Evolutionary conservation across 176 grass and related monocot species (phyloP), one percentile per base, ranked within the genome.

Genomic region (Calamus simplicifolius): DNA sequence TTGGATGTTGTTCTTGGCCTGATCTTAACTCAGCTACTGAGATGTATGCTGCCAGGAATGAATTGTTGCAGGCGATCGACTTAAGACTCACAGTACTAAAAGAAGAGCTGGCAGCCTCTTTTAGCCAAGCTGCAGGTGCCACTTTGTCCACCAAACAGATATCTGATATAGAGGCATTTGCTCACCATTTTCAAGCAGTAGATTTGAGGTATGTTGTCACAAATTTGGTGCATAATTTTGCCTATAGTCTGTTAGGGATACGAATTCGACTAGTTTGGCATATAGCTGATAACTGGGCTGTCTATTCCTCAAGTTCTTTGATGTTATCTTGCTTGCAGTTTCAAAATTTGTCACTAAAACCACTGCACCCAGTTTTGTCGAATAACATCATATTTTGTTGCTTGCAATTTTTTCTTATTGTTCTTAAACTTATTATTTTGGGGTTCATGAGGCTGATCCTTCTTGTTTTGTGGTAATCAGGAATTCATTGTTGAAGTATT

Each of bases 61-160:
- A 99, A 55, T 79, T 99, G 61, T 70, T 99, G 63, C 81, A 76
- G 70, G 94, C 94, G 53, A 53, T 99, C 50, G 85, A 93, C 51
- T 77, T 99, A 66, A 99, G 94, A 70, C 59, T 99, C 52, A 80
- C 65, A 38, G 79, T 79, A 50, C 59, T 99, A 72, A 89, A 83
- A 68, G 94, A 93, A 66, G 94, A 99, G 60, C 73, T 85, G 12
- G 48, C 63, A 16, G 53, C 66, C 51, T 62, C 73, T 57, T 81
- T 99, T 59, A 89, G 75, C 70, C 56, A 18, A 70, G 81, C 88
- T 69, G 66, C 81, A 63, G 63, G 81, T 8, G 75, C 73, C 43
- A 85, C 77, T 68, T 78, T 93, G 56, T 79, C 73, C 8, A 29
- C 51, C n/a, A 80, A 69, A 70, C 85, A 93, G 38, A 72, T 99